A percentile compares a stretch with the other conserved stretches of the same genome.
Conservation (phyloP, 345 rosid species). For the Heritiera littoralis region DNA sequence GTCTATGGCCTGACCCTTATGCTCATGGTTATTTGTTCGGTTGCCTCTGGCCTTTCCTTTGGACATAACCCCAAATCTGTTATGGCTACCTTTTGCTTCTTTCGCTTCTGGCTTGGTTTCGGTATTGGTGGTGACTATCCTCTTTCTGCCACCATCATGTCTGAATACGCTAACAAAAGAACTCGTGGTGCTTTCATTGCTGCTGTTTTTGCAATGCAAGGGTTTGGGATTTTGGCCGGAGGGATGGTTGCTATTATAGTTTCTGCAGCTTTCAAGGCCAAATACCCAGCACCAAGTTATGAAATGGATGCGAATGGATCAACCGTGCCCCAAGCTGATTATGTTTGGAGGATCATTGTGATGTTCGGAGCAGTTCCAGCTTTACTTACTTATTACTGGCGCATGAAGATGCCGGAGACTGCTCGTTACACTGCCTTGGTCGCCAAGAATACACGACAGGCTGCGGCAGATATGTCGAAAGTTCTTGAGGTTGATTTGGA, state of each 20-base stretch:
- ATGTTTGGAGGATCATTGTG: conserved; percentile 62
- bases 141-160: conserved; percentile 86
- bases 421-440: conserved; percentile 79
- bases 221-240: conserved; percentile 68
- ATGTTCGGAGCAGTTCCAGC: conserved; percentile 82
- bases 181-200: conserved; percentile 79
- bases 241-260: conserved; percentile 51
- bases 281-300: conserved; percentile 46
- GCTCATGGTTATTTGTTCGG: conserved; percentile 60
- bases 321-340: conserved; percentile 63
- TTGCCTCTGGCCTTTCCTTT: conserved; percentile 67
- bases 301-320: conserved; percentile 39
- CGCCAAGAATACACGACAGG: conserved; percentile 61
- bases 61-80: conserved; percentile 41
- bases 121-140: conserved; percentile 91
- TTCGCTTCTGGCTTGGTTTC: conserved; percentile 84
- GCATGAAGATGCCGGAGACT: conserved; percentile 82
- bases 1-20: conserved; percentile 69
- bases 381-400: conserved; percentile 62
- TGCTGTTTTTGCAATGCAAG: conserved; percentile 83
- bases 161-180: conserved; percentile 74
- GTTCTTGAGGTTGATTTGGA: conserved; percentile 66
- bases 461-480: conserved; percentile 69
- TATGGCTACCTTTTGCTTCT: conserved; percentile 70
- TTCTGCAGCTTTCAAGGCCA: conserved; percentile 39